A percentile compares a stretch with the other conserved stretches of the same genome.
These are phyloP conservation scores for Candida sp. DNA, from an alignment of 1,139 yeast genomes.

Conservation along the genomic window DNA sequence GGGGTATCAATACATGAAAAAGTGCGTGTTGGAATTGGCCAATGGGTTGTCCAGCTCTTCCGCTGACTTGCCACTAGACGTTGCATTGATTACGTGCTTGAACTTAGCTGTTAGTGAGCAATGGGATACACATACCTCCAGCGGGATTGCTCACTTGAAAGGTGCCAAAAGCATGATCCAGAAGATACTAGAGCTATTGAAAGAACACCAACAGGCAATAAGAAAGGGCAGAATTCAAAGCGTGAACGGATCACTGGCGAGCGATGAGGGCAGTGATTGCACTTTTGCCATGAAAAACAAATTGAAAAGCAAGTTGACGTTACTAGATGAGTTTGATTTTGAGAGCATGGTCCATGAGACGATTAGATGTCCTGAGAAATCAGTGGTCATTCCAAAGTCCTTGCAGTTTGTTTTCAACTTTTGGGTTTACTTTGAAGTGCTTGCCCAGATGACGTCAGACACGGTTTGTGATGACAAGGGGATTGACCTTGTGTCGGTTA, in stretches of 20 bases:
- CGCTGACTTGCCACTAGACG: constrained; percentile 59
- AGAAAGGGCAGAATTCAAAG: constrained; percentile 15
- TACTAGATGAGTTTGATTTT: constrained; percentile 42
- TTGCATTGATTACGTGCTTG: constrained; percentile 67
- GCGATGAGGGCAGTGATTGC: constrained; percentile 4
- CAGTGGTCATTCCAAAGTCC: constrained; percentile 39
- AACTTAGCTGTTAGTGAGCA: constrained; percentile 68
- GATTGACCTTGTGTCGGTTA: constrained; percentile 45
- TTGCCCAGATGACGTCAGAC: constrained; percentile 66
- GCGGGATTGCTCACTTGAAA: constrained; percentile 69
- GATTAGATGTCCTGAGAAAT: constrained; percentile 3
- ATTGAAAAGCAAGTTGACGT: constrained; percentile 30
- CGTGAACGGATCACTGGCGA: not conserved
- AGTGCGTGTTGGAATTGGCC: constrained; percentile 61
- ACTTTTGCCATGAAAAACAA: constrained; percentile 15
- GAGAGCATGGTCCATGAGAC: constrained; percentile 27
- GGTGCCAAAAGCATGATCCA: constrained; percentile 72
- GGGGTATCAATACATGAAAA: constrained; percentile 63
- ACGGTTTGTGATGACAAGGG: constrained; percentile 47
- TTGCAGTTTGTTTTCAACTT: constrained; percentile 62
- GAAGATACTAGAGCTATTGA: constrained; percentile 40
- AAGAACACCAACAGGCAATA: constrained; percentile 26
- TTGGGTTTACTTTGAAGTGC: constrained; percentile 69
- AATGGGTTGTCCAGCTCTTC: constrained; percentile 46
- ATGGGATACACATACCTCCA: constrained; percentile 69